Conservation (phyloP, 2,329 filamentous ascomycete species). For the Beauveria rudraprayagi region DNA sequence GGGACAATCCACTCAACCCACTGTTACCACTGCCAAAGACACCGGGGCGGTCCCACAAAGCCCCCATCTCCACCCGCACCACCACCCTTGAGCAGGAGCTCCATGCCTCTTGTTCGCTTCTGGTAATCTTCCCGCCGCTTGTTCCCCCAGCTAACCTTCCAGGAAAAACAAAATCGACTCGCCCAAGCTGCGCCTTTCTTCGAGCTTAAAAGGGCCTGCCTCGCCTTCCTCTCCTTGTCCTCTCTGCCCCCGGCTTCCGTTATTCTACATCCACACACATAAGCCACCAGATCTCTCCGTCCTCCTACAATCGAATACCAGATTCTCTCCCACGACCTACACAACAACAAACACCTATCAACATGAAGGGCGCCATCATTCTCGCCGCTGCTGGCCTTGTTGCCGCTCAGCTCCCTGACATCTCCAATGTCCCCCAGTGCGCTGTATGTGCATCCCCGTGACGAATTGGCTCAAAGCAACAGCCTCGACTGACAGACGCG, state of each 20-base stretch:
- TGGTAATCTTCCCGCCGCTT: background rate
- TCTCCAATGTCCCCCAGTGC: constrained; percentile 28
- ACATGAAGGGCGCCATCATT: constrained; percentile 33
- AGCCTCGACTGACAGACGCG: background rate
- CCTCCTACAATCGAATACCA: background rate
- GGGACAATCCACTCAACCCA: background rate
- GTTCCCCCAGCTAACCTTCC: background rate
- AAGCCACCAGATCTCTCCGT: background rate
- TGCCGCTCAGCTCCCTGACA: constrained; percentile 26
- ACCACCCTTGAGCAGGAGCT: background rate
- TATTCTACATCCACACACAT: background rate
- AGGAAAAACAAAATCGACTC: background rate
- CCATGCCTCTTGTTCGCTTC: background rate
- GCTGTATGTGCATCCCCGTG: constrained; percentile 27
- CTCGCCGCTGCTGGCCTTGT: constrained; percentile 28
- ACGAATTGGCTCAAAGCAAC: background rate
- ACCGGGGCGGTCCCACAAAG: background rate
- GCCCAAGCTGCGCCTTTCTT: background rate
- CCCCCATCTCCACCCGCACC: background rate
- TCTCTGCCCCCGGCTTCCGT: background rate
- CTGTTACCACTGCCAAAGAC: background rate
- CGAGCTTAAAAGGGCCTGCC: background rate
- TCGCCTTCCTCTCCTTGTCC: background rate
- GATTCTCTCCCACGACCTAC: background rate
- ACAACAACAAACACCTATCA: constrained; percentile 16